These are phyloP conservation scores for Croton laevigatus DNA, from an alignment of 441 rosid species.

Conservation along the genomic window DNA sequence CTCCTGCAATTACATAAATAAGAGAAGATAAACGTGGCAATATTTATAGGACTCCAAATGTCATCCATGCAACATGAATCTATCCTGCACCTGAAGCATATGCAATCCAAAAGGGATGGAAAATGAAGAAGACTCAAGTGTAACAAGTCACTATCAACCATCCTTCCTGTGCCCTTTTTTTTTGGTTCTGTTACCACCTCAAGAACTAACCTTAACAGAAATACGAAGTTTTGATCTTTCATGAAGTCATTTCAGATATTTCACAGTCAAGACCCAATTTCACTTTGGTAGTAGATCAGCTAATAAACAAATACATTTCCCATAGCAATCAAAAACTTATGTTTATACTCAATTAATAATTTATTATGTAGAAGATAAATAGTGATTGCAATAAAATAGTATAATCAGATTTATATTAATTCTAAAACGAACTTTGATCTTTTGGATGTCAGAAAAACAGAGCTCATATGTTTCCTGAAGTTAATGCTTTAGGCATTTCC, in stretches of 20 bases:
- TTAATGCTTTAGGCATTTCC: not conserved
- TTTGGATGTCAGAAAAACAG: not conserved
- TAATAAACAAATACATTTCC: not conserved
- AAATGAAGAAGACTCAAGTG: not conserved
- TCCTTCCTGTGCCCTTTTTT: not conserved
- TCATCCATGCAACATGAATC: not conserved
- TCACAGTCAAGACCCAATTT: not conserved
- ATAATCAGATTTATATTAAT: not conserved
- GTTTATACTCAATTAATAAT: not conserved
- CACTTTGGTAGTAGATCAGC: too few relatives aligned
- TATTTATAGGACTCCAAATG: not conserved
- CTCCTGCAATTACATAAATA: slow-evolving; percentile 53
- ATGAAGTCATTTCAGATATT: not conserved
- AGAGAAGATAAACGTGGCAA: not conserved
- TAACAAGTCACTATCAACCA: not conserved
- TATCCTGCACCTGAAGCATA: not conserved
- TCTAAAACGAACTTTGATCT: not conserved
- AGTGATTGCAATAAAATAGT: not conserved
- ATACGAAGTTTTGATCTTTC: not conserved
- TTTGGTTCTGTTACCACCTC: not conserved
- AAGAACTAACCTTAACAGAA: not conserved
- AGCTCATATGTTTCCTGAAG: not conserved
- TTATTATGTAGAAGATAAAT: not conserved
- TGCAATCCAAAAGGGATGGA: not conserved
- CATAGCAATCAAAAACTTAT: not conserved